Conservation (phyloP, 192 early-diverging fungal species). For the Coemansia sp. region DNA sequence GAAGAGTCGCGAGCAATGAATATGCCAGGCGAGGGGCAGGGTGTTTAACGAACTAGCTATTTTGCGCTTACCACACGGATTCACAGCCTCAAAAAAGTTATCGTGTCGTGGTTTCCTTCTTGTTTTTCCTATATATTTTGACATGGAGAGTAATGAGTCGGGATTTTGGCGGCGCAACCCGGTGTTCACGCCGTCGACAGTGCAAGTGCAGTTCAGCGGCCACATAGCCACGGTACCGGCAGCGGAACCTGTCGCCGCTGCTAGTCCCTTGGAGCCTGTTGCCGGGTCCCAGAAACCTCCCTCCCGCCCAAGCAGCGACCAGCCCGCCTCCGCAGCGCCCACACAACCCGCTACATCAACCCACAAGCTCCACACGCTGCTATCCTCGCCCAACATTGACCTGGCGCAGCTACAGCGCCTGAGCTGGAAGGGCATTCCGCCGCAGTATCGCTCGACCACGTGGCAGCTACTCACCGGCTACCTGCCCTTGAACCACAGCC, state of each 20-base stretch:
- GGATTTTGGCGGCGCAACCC: conserved; percentile 42
- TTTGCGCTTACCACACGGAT: not conserved
- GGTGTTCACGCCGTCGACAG: conserved; percentile 21
- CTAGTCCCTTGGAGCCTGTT: too few species aligned
- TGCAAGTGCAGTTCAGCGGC: conserved; percentile 20
- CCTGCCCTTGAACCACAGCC: conserved; percentile 81
- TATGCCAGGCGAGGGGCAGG: too few species aligned
- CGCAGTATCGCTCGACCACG: conserved; percentile 74
- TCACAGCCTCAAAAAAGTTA: not conserved
- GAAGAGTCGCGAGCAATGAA: conserved; percentile 29
- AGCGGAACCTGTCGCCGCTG: not conserved
- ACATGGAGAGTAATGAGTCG: conserved; percentile 4
- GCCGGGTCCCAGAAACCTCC: too few species aligned
- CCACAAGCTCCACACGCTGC: conserved; percentile 53
- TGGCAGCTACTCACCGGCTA: conserved; percentile 97
- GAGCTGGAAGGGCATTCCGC: conserved; percentile 92
- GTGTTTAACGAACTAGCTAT: too few species aligned
- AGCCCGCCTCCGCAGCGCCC: not conserved
- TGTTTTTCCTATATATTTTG: not conserved
- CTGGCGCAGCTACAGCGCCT: conserved; percentile 71
- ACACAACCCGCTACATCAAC: not conserved
- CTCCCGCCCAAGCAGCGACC: not conserved
- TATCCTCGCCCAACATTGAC: conserved; percentile 64
- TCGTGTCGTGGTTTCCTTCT: not conserved
- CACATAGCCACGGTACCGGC: not conserved